Evolutionary conservation across 1,139 yeast species (phyloP).

Genomic region (Petasospora fabianii): DNA sequence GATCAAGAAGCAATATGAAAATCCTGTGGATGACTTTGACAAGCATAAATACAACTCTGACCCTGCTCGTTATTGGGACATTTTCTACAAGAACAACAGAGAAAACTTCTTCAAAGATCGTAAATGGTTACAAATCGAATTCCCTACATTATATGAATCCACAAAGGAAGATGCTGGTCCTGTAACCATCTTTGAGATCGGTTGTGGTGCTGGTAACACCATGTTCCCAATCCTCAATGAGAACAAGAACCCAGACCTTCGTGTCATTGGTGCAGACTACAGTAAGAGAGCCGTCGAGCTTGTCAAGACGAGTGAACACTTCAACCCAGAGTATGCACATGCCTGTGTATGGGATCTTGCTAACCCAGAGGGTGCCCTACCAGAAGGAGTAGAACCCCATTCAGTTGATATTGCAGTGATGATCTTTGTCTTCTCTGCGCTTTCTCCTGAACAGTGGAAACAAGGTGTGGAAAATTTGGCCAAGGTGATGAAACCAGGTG

Average conservation of each 20-base stretch:
- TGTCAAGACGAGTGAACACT: slow-evolving; percentile 62
- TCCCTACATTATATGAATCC: slow-evolving; percentile 78
- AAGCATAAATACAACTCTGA: slow-evolving; percentile 72
- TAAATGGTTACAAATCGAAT: slow-evolving; percentile 93
- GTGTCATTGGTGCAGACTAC: slow-evolving; percentile 84
- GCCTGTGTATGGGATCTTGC: slow-evolving; percentile 97
- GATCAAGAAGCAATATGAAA: slow-evolving; percentile 69
- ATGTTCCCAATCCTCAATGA: slow-evolving; percentile 83
- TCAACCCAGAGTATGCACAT: slow-evolving; percentile 61
- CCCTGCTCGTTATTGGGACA: slow-evolving; percentile 95
- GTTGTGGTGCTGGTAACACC: slow-evolving; percentile 99
- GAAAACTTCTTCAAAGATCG: slow-evolving; percentile 96
- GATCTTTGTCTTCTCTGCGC: slow-evolving; percentile 91
- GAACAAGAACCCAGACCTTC: slow-evolving; percentile 73
- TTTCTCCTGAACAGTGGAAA: slow-evolving; percentile 89
- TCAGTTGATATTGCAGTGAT: slow-evolving; percentile 88
- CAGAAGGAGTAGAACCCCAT: slow-evolving; percentile 76
- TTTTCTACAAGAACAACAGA: slow-evolving; percentile 82
- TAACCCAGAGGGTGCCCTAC: slow-evolving; percentile 66
- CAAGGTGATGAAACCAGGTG: slow-evolving; percentile 86
- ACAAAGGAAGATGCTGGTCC: slow-evolving; percentile 70
- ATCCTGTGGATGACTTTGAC: slow-evolving; percentile 85
- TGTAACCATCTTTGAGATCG: slow-evolving; percentile 79
- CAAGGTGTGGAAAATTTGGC: slow-evolving; percentile 69
- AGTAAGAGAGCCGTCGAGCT: slow-evolving; percentile 87